Base-by-base conservation (phyloP, 345 rosid genomes). In the Physaria fendleri region DNA sequence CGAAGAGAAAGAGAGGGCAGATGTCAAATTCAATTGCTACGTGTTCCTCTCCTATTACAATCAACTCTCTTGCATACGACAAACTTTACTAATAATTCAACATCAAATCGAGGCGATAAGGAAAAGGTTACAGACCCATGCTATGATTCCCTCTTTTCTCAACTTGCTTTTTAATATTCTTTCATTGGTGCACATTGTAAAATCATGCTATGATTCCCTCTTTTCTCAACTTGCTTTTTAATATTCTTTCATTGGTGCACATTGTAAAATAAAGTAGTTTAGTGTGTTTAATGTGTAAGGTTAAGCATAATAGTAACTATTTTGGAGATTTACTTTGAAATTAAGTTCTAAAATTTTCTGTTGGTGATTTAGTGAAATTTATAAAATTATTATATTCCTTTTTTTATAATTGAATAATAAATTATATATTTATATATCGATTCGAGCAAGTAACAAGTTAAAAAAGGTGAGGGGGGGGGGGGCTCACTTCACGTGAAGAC, bases 1-100 rank as follows among this genome's bases (percentile, higher is more conserved):
- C 67, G 73, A 45, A 43, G 56, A 61, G 43, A 60, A 60, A 15
- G 56, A 53, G 56, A 43, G 56, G 67, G 56, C 73, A 68, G 73
- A 38, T 68, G 73, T 60, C 73, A 61, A 61, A 37, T 44, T 33
- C 22, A 21, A 38, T 21, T 61, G 49, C 60, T 53, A 68, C 67
- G 73, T 61, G 73, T 21, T 30, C 17, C 37, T 8, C 17, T 53
- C 0, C 9, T 5, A 32, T 10, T 10, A n/a, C 20, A 65, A 25
- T 3, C 17, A 55, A 37, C 13, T 20, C 47, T 3, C 2, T 46
- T 60, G 42, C 43, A 53, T 37, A 35, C 0, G 41, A 35, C 35
- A 59, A 43, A n/a, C n/a, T n/a, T n/a, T n/a, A n/a, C n/a, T 1
- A 41, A 30, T 54, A 20, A 21, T 28, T 15, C 15, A 35, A 4